These are phyloP conservation scores for Spatholobus suberectus DNA, from an alignment of 306 rosid species.

Conservation along the genomic window DNA sequence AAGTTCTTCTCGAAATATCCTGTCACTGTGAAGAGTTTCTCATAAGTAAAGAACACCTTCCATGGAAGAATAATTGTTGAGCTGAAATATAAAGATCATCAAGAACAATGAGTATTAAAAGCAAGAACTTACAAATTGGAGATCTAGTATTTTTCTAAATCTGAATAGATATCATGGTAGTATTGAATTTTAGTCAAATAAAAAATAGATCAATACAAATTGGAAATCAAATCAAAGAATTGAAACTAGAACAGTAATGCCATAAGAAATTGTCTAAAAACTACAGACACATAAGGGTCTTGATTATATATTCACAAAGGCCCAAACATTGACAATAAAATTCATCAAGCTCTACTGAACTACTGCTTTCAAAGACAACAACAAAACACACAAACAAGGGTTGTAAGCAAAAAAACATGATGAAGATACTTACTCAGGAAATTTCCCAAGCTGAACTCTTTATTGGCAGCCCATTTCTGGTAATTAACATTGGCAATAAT, in stretches of 20 bases:
- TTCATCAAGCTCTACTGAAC: background rate
- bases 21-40: too few relatives aligned
- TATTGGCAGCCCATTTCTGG: conserved; percentile 74
- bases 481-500: conserved; percentile 65
- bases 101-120: too few relatives aligned
- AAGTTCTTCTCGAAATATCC: too few relatives aligned
- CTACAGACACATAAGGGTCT: too few relatives aligned
- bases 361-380: background rate
- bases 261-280: conserved; percentile 29
- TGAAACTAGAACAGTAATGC: background rate
- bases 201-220: background rate
- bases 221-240: conserved; percentile 26
- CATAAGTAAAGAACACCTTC: too few relatives aligned
- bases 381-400: background rate
- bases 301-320: background rate
- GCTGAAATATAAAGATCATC: too few relatives aligned
- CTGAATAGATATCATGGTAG: background rate
- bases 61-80: too few relatives aligned
- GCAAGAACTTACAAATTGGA: too few relatives aligned
- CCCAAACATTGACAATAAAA: background rate
- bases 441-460: conserved; percentile 85
- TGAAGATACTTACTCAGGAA: conserved; percentile 72
- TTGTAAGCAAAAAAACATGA: background rate
- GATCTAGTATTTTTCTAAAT: background rate
- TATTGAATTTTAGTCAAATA: background rate